Base-by-base conservation (phyloP, 768 basidiomycete genomes). In the Lentinula boryana region DNA sequence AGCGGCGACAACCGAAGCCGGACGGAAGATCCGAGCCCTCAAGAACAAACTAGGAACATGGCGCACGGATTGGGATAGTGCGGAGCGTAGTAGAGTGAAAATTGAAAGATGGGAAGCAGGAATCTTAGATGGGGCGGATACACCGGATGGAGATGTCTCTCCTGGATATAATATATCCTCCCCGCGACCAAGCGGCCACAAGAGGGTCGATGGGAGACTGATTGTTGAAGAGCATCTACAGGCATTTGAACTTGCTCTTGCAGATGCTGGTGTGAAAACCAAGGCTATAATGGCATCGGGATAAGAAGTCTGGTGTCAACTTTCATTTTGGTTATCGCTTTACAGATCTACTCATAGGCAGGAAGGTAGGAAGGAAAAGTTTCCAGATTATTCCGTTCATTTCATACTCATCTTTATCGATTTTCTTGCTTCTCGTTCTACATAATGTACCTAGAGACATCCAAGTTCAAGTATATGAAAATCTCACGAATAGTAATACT, bases 51-150 rank as follows among this genome's bases (percentile, higher is more conserved):
- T 94, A 33, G 87, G 86, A 5, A 88, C 84, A 21, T 91, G 89
- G 87, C 81, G 86, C 58, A 79, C 82, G 35, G 92, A 94, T 59
- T 91, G 87, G 81, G 92, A 94, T 65, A 89, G 86, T 63, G 92
- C 91, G 43, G 92, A 94, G 69, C 81, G 84, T 50, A 94, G 92
- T 68, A 81, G 88, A 36, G 68, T 78, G 61, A 83, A 78, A 70
- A 91, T 94, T 60, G 90, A 91, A 71, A 80, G 77, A 69, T 93
- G 93, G 93, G 92, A 94, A 68, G 79, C 83, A 7, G 89, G 84
- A 1, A 69, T 80, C 23, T 71, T 73, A 61, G 83, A 82, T 31
- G 77, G 75, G 10, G 74, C 74, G 18, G 72, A 73, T 48, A 70
- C 61, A 60, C 62, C 58, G 40, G 64, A 57, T 65, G 72, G 58